Conservation (phyloP, 805 yeast genomes). For the Schwanniomyces pseudopolymorphus region DNA sequence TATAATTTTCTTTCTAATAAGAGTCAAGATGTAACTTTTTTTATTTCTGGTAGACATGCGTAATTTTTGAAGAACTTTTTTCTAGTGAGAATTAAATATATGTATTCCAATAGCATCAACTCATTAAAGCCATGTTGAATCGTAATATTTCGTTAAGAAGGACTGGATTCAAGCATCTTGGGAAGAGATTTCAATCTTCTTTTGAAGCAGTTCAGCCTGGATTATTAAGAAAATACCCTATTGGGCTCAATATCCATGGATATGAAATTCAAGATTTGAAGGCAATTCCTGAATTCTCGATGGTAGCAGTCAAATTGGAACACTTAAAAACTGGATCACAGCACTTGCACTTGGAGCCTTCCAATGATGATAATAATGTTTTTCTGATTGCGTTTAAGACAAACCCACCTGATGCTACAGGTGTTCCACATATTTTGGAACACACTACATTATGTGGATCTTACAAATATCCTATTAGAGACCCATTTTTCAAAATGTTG, state of each 20-base stretch:
- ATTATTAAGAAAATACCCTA: constrained; percentile 48
- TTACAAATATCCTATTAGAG: constrained; percentile 85
- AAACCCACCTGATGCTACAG: constrained; percentile 91
- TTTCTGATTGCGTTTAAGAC: constrained; percentile 90
- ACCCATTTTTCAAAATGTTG: constrained; percentile 96
- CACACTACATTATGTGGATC: constrained; percentile 97
- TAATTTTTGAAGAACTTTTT: background rate
- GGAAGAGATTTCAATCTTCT: background rate
- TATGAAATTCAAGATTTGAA: constrained; percentile 62
- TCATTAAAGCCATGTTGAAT: background rate
- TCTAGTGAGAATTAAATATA: background rate
- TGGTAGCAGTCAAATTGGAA: constrained; percentile 71
- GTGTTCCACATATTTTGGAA: constrained; percentile 94
- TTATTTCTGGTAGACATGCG: no score
- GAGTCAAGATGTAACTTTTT: no score
- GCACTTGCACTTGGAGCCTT: constrained; percentile 80
- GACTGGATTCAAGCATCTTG: background rate
- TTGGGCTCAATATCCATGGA: constrained; percentile 65
- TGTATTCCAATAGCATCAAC: background rate
- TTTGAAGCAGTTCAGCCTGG: constrained; percentile 1
- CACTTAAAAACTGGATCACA: constrained; percentile 72
- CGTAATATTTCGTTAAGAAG: background rate
- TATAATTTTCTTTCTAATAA: no score
- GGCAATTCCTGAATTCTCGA: constrained; percentile 77
- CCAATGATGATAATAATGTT: constrained; percentile 82